These are phyloP conservation scores for Cutaneotrichosporon sp. DNA, from an alignment of 1,284 basidiomycete species.

Conservation along the genomic window DNA sequence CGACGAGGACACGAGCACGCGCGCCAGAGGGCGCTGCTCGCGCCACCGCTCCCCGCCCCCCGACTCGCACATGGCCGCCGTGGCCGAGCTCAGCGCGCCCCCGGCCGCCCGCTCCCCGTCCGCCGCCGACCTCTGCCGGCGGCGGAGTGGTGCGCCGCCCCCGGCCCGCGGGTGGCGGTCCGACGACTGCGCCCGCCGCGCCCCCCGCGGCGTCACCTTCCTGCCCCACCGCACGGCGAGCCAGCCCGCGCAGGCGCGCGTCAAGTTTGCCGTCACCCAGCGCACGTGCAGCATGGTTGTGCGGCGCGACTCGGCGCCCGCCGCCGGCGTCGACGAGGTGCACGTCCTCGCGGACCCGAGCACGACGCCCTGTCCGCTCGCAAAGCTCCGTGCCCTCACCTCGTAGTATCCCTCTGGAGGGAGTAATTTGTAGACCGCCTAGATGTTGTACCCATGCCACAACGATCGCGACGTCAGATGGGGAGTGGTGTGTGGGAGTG, in stretches of 20 bases:
- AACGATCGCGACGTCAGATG: constrained; percentile 7
- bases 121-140: constrained; percentile 34
- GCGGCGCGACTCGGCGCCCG: constrained; percentile 21
- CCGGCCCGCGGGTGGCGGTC: constrained; percentile 16
- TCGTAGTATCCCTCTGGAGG: neutral
- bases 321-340: constrained; percentile 19
- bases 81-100: constrained; percentile 19
- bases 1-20: constrained; percentile 10
- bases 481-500: too few species aligned
- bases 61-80: constrained; percentile 1
- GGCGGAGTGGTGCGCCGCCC: constrained; percentile 10
- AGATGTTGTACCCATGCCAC: constrained; percentile 9
- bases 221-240: neutral
- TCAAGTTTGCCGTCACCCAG: constrained; percentile 9
- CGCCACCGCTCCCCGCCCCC: constrained; percentile 38
- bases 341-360: constrained; percentile 14
- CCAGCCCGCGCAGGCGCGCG: neutral
- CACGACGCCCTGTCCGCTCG: neutral
- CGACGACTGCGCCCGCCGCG: constrained; percentile 12
- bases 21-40: constrained; percentile 19
- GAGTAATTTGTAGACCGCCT: constrained; percentile 5
- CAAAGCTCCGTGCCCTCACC: neutral
- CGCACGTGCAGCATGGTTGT: constrained; percentile 2
- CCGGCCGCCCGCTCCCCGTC: constrained; percentile 37
- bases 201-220: neutral